phyloP scores from a whole-genome alignment of 208 protist species.

The Leishmania arabica region DNA sequence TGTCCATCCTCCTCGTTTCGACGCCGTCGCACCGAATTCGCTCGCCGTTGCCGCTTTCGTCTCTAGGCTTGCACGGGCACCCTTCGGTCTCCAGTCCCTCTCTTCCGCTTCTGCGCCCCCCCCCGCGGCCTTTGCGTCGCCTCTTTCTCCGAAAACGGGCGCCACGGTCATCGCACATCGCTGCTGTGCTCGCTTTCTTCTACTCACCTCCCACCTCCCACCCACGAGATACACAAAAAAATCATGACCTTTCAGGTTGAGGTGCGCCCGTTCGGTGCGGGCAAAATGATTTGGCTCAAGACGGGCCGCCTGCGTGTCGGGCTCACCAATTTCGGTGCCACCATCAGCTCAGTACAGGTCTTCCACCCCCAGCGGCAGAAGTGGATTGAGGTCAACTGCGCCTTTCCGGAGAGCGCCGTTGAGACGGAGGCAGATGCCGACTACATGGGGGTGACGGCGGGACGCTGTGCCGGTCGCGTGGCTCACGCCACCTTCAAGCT shows the following conservation, averaged over 20 bases:
- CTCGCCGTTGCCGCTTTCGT: background rate
- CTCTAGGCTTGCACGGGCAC: background rate
- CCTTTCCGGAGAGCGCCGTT: slow-evolving; percentile 45
- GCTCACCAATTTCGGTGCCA: slow-evolving; percentile 56
- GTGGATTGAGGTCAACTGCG: slow-evolving; percentile 62
- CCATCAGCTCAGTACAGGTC: slow-evolving; percentile 51
- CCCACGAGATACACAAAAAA: background rate
- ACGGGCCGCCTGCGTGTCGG: slow-evolving; percentile 36
- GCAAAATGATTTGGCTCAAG: slow-evolving; percentile 40
- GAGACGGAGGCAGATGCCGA: slow-evolving; percentile 37
- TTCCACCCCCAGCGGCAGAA: slow-evolving; percentile 10
- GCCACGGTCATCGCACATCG: background rate
- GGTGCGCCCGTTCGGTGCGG: slow-evolving; percentile 40
- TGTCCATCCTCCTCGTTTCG: background rate
- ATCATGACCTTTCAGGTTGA: slow-evolving; percentile 31
- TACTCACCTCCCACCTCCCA: background rate
- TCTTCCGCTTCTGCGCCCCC: background rate
- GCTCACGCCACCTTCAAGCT: slow-evolving; percentile 44
- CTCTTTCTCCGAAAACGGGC: background rate
- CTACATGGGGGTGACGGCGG: slow-evolving; percentile 64
- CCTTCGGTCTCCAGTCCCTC: background rate
- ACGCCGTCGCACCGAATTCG: background rate
- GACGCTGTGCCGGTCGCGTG: slow-evolving; percentile 66
- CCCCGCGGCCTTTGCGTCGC: too few relatives aligned
- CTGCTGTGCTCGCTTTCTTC: background rate